Conservation (phyloP, 139 green algal genomes). For the Chlamydomonas asymmetrica region DNA sequence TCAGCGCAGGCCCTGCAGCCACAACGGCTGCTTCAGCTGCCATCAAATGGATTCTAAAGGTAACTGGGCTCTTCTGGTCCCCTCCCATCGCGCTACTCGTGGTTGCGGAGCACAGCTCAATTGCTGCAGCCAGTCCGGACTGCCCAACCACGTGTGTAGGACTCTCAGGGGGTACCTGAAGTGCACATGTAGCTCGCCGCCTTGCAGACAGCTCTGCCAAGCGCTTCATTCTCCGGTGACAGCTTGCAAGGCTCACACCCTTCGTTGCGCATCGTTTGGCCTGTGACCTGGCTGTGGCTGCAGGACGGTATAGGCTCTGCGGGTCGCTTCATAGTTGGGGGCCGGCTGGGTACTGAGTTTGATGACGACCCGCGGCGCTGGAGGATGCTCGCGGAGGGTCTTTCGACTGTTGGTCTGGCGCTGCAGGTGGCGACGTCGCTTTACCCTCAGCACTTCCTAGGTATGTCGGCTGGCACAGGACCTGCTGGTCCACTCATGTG, state of each 20-base stretch:
- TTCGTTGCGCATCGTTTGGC: no score
- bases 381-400: constrained; percentile 72
- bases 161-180: not conserved
- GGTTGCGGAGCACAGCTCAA: not conserved
- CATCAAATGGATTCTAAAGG: constrained; percentile 77
- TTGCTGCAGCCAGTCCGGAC: not conserved
- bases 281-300: no score
- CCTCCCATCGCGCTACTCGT: not conserved
- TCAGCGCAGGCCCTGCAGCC: constrained; percentile 45
- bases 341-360: constrained; percentile 64
- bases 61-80: not conserved
- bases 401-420: constrained; percentile 58
- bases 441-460: constrained; percentile 74
- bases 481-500: no score
- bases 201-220: no score
- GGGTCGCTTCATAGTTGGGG: constrained; percentile 67
- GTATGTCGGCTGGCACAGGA: no score
- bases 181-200: no score
- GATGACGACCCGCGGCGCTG: constrained; percentile 71
- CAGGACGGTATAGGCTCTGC: constrained; percentile 76
- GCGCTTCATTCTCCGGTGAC: no score
- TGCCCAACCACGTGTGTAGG: not conserved
- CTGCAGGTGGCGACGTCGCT: constrained; percentile 81
- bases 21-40: constrained; percentile 51
- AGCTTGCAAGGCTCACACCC: no score